A percentile compares a stretch with the other conserved stretches of the same genome.
Conservation (phyloP, 305 asterid genomes). For the Rubia peregrina region DNA sequence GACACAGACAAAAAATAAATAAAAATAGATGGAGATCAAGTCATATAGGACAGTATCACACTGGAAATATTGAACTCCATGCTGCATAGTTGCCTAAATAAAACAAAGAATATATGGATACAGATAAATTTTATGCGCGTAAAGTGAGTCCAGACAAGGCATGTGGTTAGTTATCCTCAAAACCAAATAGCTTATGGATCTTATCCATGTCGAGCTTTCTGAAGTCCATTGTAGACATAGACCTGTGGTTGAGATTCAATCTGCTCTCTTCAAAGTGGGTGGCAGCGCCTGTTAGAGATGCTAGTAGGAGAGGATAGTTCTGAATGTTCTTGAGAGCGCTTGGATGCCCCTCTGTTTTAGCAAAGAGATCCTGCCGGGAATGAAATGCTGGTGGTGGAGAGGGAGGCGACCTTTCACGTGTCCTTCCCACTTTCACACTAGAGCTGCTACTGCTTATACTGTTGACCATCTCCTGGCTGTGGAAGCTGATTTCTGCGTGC, state of each 20-base stretch:
- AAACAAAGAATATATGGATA: neutral
- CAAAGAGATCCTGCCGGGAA: slow-evolving; percentile 32
- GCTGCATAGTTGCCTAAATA: neutral
- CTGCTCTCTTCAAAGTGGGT: slow-evolving; percentile 63
- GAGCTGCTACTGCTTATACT: slow-evolving; percentile 39
- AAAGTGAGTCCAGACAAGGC: neutral
- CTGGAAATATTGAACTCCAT: neutral
- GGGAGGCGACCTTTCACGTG: slow-evolving; percentile 36
- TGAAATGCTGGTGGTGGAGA: slow-evolving; percentile 57
- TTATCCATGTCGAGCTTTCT: slow-evolving; percentile 51
- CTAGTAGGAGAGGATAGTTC: slow-evolving; percentile 72
- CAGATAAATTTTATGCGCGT: neutral
- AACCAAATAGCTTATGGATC: slow-evolving; percentile 52
- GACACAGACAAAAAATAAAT: neutral
- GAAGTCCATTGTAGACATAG: slow-evolving; percentile 56
- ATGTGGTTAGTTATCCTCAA: slow-evolving; percentile 30
- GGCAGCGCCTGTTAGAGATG: slow-evolving; percentile 61
- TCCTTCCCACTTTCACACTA: slow-evolving; percentile 20
- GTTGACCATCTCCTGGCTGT: slow-evolving; percentile 30
- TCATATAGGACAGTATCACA: neutral
- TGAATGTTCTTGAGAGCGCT: slow-evolving; percentile 77
- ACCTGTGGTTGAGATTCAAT: slow-evolving; percentile 47
- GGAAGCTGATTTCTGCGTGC: slow-evolving; percentile 19
- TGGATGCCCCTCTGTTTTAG: slow-evolving; percentile 76
- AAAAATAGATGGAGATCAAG: neutral